Conservation (phyloP, 768 basidiomycete genomes). For the Mycena polygramma region DNA sequence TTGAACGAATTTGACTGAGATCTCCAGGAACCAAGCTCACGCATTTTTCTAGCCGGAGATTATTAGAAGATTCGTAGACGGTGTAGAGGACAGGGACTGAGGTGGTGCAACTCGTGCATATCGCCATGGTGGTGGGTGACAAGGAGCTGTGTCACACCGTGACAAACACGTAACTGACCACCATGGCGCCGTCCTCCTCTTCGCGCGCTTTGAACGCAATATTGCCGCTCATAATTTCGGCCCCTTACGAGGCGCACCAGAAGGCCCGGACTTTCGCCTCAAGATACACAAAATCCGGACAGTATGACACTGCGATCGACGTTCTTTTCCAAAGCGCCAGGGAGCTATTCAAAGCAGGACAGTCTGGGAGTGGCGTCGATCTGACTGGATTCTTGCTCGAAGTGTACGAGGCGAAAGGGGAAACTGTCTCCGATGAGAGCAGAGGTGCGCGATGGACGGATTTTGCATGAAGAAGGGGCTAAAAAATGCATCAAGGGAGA, state of each 20-base stretch:
- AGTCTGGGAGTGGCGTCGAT: constrained; percentile 93
- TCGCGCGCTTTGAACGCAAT: constrained; percentile 81
- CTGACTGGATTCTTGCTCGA: constrained; percentile 84
- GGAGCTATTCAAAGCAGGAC: constrained; percentile 89
- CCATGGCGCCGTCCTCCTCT: constrained; percentile 52
- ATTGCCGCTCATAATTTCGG: constrained; percentile 75
- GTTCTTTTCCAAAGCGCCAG: constrained; percentile 92
- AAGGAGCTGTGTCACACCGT: neutral
- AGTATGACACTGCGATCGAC: constrained; percentile 90
- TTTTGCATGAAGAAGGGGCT: constrained; percentile 14
- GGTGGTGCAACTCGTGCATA: constrained; percentile 83
- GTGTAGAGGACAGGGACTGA: constrained; percentile 82
- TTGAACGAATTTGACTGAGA: neutral
- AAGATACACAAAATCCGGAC: constrained; percentile 83
- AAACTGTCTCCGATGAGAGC: constrained; percentile 80
- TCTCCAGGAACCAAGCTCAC: constrained; percentile 57
- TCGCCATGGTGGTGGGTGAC: constrained; percentile 65
- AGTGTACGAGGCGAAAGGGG: constrained; percentile 83
- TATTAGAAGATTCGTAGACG: constrained; percentile 82
- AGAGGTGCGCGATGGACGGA: constrained; percentile 68
- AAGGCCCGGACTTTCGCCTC: constrained; percentile 97
- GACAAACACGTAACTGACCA: neutral
- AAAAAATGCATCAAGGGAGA: constrained; percentile 67
- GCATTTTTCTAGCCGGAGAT: constrained; percentile 87
- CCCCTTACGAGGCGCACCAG: constrained; percentile 96